Base-by-base conservation (phyloP, 2,329 filamentous ascomycete genomes). In the Cladosporium sphaerospermum region DNA sequence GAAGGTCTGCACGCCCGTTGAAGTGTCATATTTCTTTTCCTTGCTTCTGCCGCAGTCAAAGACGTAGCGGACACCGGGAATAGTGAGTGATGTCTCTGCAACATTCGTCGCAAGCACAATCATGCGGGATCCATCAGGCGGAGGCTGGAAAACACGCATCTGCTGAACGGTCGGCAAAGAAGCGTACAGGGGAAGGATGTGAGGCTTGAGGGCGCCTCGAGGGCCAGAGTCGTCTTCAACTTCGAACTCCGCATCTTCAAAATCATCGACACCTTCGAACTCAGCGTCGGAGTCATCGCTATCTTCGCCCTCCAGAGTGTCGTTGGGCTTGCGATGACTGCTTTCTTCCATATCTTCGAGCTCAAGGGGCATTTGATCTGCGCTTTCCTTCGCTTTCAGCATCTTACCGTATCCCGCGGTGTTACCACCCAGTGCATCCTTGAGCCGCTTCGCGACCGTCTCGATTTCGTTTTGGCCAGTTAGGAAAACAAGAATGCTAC, bases 41-140 rank as follows among this genome's bases (percentile, higher is more conserved):
- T 99, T 99, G 34, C 88, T 86, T 46, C 95, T 80, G 33, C 93
- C 93, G 59, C 88, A 91, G 69, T 97, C 92, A 57, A 99, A 96
- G 8, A 99, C 93, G 65, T 96, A 99, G 56, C 89, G 83, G 56
- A 95, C 91, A 1, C 90, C 91, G 0, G 93, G 92, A 54, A 99
- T 99, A 0, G 93, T 99, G 67, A 99, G 78, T 80, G 88, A 95
- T 0, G 93, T 99, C 71, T 99, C 93, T 0, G 93, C 93, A 42
- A 99, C 89, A 69, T 99, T 99, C 41, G 93, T 99, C 0, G 93
- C 90, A 39, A 99, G 73, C 3, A 99, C 86, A 48, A 99, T 88
- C 19, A 93, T 79, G 8, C 93, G 83, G 8, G 87, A 87, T 13
- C 87, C 88, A 52, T 91, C 86, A 0, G 92, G 91, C 10, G 61